Evolutionary conservation across 331 rosid genomes (phyloP), one percentile per base, ranked within the genome.

Genomic region (Malus hybrid): DNA sequence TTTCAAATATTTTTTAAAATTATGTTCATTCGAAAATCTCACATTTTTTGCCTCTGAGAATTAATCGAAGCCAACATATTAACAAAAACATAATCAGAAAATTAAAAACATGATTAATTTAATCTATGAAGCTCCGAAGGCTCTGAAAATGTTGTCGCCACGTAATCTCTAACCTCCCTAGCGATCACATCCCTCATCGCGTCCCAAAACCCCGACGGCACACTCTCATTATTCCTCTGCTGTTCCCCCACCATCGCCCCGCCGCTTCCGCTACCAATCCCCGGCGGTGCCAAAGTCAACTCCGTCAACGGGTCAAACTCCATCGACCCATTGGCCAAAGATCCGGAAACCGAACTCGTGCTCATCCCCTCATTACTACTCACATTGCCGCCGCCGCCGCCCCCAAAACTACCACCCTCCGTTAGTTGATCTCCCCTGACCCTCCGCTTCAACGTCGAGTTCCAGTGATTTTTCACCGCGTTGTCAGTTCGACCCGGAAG

Each of bases 391-490:
- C 36, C 67, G 18, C 29, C 32, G 65, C 67, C 36, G 8, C 19
- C 67, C 48, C 48, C 48, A 20, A 20, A 20, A 20, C 27, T 22
- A 28, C 29, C n/a, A 29, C 67, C 36, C 29, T 62, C 67, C 73
- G 11, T 57, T 71, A 55, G 12, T 32, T 10, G 29, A 4, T 76
- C 67, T 9, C 52, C 85, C 27, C 69, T 74, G 0, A 75, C 85
- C 72, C 93, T 80, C n/a, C 97, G 80, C 86, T 94, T 94, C 6
- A 94, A 86, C 12, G 97, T 91, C 10, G 98, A 93, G 79, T 93
- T 93, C 98, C 98, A 93, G 83, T 93, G 98, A 50, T 93, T 93
- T 82, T 93, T 94, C 1, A 94, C 91, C 20, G 98, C 95, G 77
- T 94, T 94, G 48, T 94, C 98, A 5, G 98, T 94, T 68, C 98